A percentile compares a stretch with the other conserved stretches of the same genome.
Evolutionary conservation across 2,329 filamentous ascomycete genomes (phyloP).

Genomic region (Exutisphaerella laricina): DNA sequence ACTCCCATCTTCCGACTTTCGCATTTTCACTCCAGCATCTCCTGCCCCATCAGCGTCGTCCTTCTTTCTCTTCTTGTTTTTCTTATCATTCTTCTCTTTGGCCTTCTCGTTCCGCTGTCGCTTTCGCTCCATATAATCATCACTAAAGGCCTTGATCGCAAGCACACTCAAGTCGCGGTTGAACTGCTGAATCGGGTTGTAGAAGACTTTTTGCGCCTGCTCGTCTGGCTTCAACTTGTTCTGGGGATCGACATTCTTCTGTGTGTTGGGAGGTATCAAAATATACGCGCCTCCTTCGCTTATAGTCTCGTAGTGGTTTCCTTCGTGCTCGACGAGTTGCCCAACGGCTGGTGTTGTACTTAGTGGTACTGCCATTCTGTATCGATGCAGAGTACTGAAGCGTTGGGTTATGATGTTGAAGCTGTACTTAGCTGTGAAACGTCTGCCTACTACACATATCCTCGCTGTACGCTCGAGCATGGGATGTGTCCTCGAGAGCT

Average conservation of each 20-base stretch:
- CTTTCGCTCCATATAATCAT: slow-evolving; percentile 46
- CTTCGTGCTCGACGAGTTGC: slow-evolving; percentile 32
- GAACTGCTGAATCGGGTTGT: slow-evolving; percentile 99
- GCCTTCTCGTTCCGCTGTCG: slow-evolving; percentile 29
- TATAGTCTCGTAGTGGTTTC: slow-evolving; percentile 46
- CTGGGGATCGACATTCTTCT: slow-evolving; percentile 45
- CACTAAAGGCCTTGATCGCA: slow-evolving; percentile 82
- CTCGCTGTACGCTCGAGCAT: too few species aligned
- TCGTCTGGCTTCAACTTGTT: slow-evolving; percentile 33
- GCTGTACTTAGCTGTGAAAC: too few species aligned
- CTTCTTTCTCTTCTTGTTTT: slow-evolving; percentile 31
- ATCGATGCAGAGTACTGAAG: too few species aligned
- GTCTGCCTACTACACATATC: too few species aligned
- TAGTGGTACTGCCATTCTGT: slow-evolving; percentile 15
- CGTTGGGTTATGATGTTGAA: too few species aligned
- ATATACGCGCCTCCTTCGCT: slow-evolving; percentile 65
- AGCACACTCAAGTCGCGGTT: slow-evolving; percentile 93
- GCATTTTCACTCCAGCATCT: slow-evolving; percentile 8
- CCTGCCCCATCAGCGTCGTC: slow-evolving; percentile 28
- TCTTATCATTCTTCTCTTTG: slow-evolving; percentile 28
- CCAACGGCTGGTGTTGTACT: slow-evolving; percentile 24
- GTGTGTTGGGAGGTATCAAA: slow-evolving; percentile 52
- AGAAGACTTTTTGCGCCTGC: slow-evolving; percentile 62
- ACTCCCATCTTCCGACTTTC: slow-evolving; percentile 14
- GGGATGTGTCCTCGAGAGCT: too few species aligned